Conservation (phyloP, 805 yeast genomes). For the Hanseniaspora occidentalis region DNA sequence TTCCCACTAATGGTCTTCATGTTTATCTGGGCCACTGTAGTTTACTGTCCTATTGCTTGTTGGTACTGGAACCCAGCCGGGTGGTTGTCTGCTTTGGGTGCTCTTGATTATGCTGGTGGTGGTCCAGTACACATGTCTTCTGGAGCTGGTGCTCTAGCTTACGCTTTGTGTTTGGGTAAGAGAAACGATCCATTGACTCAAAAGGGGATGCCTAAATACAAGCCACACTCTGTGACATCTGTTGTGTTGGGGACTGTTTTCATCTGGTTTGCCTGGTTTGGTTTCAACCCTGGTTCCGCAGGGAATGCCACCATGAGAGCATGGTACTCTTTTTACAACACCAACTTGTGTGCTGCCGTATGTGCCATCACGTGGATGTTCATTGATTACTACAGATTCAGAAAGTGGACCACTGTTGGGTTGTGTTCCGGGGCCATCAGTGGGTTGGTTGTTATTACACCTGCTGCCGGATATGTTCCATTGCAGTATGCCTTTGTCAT, state of each 20-base stretch:
- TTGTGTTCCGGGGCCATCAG: slow-evolving; percentile 89
- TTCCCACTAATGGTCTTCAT: slow-evolving; percentile 94
- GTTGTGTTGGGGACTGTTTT: slow-evolving; percentile 88
- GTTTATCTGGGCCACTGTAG: slow-evolving; percentile 89
- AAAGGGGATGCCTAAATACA: slow-evolving; percentile 70
- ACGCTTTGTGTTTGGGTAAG: slow-evolving; percentile 84
- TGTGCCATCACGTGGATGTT: slow-evolving; percentile 95
- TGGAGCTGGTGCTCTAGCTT: slow-evolving; percentile 90
- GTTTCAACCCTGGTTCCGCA: slow-evolving; percentile 97
- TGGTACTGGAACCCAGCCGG: slow-evolving; percentile 97
- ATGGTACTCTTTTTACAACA: slow-evolving; percentile 86
- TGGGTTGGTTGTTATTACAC: slow-evolving; percentile 91
- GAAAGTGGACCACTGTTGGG: slow-evolving; percentile 88
- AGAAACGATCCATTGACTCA: slow-evolving; percentile 66
- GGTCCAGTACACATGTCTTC: slow-evolving; percentile 95
- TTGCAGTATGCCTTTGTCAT: slow-evolving; percentile 78
- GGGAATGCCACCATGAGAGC: slow-evolving; percentile 90
- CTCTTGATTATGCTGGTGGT: slow-evolving; percentile 95
- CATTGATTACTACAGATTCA: slow-evolving; percentile 73
- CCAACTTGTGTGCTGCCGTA: slow-evolving; percentile 84
- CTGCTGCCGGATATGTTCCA: slow-evolving; percentile 95
- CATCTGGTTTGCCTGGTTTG: slow-evolving; percentile 98
- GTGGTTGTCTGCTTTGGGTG: slow-evolving; percentile 76
- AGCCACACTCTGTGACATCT: slow-evolving; percentile 85
- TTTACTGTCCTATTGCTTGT: slow-evolving; percentile 89